These are phyloP conservation scores for Trifolium pratense DNA, from an alignment of 306 rosid genomes.

Conservation along the genomic window DNA sequence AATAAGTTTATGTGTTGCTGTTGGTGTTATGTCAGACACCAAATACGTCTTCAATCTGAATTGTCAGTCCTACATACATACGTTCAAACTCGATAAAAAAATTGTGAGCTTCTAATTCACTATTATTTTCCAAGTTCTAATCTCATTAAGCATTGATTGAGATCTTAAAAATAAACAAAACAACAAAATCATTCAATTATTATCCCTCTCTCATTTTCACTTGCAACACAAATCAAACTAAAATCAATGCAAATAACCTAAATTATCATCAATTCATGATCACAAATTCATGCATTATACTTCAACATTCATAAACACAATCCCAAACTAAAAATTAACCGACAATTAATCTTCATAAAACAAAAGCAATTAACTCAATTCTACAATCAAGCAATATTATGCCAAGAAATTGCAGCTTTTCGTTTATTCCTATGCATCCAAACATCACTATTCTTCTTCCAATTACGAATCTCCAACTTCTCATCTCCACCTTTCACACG, in stretches of 20 bases:
- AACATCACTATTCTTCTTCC: conserved; percentile 47
- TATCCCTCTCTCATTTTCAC: no score
- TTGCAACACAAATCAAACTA: no score
- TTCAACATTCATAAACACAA: conserved; percentile 31
- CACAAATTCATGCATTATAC: conserved; percentile 5
- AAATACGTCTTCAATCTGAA: background rate
- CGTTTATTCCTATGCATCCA: conserved; percentile 50
- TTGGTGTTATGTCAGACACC: background rate
- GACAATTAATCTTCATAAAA: no score
- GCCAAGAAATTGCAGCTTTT: conserved; percentile 49
- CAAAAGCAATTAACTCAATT: conserved; percentile 17
- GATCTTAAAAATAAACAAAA: background rate
- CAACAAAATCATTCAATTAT: conserved; percentile 4
- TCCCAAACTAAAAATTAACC: conserved; percentile 11
- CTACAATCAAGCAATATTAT: conserved; percentile 34
- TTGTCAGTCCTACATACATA: background rate
- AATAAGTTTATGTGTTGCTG: background rate
- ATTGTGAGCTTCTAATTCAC: background rate
- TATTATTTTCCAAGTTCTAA: background rate
- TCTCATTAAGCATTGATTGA: background rate
- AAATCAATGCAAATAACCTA: conserved; percentile 16
- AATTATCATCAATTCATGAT: conserved; percentile 11
- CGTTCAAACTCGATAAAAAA: background rate
- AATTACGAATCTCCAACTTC: conserved; percentile 48
- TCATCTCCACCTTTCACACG: conserved; percentile 22